Evolutionary conservation across 305 asterid species (phyloP).

Genomic region (Fraxinus baroniana): DNA sequence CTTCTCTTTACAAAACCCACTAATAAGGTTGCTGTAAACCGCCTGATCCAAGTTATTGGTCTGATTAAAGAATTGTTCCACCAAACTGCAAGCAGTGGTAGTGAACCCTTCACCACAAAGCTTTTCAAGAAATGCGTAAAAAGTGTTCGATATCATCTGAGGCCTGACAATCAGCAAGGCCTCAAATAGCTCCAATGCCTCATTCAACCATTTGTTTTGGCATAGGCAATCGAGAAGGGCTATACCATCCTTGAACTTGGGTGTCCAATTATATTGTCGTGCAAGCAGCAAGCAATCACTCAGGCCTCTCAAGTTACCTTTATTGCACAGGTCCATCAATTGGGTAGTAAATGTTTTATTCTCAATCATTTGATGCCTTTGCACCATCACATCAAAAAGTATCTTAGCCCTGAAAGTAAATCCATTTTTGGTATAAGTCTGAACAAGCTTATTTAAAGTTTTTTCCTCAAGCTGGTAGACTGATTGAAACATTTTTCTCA

Average conservation of each 20-base stretch:
- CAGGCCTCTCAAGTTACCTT: conserved; percentile 52
- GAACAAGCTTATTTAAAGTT: conserved; percentile 61
- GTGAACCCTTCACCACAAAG: conserved; percentile 55
- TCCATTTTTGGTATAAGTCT: conserved; percentile 56
- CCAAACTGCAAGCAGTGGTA: conserved; percentile 38
- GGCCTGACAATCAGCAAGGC: conserved; percentile 29
- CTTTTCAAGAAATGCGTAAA: conserved; percentile 41
- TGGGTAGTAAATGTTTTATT: conserved; percentile 50
- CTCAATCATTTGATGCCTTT: conserved; percentile 42
- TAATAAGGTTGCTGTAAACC: conserved; percentile 44
- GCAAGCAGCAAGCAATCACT: conserved; percentile 43
- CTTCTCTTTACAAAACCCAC: conserved; percentile 59
- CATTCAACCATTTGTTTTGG: conserved; percentile 45
- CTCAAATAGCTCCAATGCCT: conserved; percentile 62
- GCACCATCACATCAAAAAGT: conserved; percentile 56
- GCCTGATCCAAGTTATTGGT: conserved; percentile 29
- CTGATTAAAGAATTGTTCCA: conserved; percentile 40
- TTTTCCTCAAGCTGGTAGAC: conserved; percentile 50
- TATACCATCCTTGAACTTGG: conserved; percentile 47
- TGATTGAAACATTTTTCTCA: conserved; percentile 39
- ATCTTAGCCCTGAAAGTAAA: conserved; percentile 43
- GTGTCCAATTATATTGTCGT: conserved; percentile 54
- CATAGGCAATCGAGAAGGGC: conserved; percentile 48
- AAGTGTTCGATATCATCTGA: conserved; percentile 23
- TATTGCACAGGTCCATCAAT: conserved; percentile 50